Base-by-base conservation (phyloP, 2,329 filamentous ascomycete species). In the Nakataea oryzae region DNA sequence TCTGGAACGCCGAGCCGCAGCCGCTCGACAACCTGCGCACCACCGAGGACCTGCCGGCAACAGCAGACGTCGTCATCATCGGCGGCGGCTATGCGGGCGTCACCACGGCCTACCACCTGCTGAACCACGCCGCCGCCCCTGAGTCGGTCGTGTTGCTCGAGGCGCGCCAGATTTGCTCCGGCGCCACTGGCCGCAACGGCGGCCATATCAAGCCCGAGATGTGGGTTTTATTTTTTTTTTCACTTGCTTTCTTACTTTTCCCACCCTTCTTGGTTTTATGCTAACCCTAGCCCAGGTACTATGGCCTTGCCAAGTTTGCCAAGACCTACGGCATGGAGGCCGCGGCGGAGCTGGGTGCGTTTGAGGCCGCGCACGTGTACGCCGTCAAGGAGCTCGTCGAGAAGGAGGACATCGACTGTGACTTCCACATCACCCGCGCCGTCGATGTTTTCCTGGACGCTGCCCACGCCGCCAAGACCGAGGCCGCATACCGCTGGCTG, bases 181-280 rank as follows among this genome's bases (percentile, higher is more conserved):
- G 81, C 12, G 81, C 81, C 3, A 83, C 81, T 5, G 81, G 78
- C 1, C 74, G 81, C 58, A 82, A 82, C 62, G 80, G 80, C 34
- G 80, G 79, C 0, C 79, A 80, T 67, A 76, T 81, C 63, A 80
- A 82, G 67, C 57, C 57, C 12, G 57, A 58, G n/a, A 34, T 58
- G 13, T 50, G 24, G 11, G 41, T 50, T 50, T 50, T n/a, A n/a
- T 47, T n/a, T 47, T 47, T 47, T 21, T 47, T 17, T 47, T 21
- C 11, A 3, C 6, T 47, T 1, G 2, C 2, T 11, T 9, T 50
- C 7, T 1, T 24, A 32, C 9, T 50, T 47, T n/a, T n/a, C n/a
- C n/a, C 41, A 32, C 30, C n/a, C n/a, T 24, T 50, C 21, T 1
- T 50, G 17, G 3, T 41, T 41, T n/a, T 2, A 21, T 50, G 17